Percentiles rank a stretch among this genome's conserved stretches.
Evolutionary conservation across 495 filamentous ascomycete species (phyloP).

Genomic region (Clavariopsis aquatica): DNA sequence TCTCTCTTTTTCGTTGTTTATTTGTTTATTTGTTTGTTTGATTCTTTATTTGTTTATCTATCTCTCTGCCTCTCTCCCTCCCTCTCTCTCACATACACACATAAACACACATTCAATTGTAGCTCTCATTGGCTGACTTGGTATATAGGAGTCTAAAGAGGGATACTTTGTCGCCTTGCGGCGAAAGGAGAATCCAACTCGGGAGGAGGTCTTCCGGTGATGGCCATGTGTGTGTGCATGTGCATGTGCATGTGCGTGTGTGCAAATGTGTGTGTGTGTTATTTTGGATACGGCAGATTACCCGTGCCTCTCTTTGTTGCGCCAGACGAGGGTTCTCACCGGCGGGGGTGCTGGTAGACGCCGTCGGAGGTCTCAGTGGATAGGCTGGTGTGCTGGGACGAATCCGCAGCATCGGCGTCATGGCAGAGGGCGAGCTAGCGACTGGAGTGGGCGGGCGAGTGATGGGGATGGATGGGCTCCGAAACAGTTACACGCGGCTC

Average conservation of each 20-base stretch:
- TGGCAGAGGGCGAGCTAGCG: not conserved
- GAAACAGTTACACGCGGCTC: not conserved
- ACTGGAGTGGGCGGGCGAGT: not conserved
- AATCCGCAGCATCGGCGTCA: not conserved
- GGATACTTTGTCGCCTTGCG: constrained; percentile 77
- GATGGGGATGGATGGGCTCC: not conserved
- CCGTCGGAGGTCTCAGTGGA: too few species aligned
- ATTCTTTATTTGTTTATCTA: too few species aligned
- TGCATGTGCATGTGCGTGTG: not conserved
- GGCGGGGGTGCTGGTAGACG: too few species aligned
- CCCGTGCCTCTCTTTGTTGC: too few species aligned
- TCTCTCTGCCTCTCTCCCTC: too few species aligned
- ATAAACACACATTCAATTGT: too few species aligned
- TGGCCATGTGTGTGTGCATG: not conserved
- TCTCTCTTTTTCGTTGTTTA: too few species aligned
- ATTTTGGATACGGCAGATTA: too few species aligned
- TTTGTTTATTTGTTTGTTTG: too few species aligned
- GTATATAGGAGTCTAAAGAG: constrained; percentile 80
- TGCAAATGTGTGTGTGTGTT: too few species aligned
- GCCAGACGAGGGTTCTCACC: too few species aligned
- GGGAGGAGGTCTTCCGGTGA: constrained; percentile 45
- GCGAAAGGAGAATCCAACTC: constrained; percentile 54
- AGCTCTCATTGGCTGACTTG: constrained; percentile 23
- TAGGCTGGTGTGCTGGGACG: not conserved
- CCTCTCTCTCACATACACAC: too few species aligned